Evolutionary conservation across 768 basidiomycete genomes (phyloP), one percentile per base, ranked within the genome.

Genomic region (Xerocomus potaroensis): DNA sequence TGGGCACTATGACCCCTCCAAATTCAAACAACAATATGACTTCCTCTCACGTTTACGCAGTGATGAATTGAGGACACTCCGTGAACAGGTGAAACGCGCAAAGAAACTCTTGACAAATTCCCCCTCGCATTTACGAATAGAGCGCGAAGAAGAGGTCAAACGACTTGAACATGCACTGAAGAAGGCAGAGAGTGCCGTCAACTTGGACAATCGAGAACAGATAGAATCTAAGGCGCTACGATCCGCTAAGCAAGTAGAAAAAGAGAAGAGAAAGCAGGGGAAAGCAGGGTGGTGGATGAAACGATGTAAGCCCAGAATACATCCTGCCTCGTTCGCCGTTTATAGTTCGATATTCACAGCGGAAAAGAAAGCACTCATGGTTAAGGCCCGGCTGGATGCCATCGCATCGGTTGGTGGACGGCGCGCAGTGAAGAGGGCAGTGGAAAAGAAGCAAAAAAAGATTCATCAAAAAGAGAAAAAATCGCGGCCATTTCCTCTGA

Each of bases 401-500:
- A 73, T 93, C 34, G 83, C 86, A 5, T 75, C 76, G 15, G 71
- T 77, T 46, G 92, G 91, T 4, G 92, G 94, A 8, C 81, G 79
- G 53, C 69, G 74, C 4, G 90, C 91, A 1, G 87, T 94, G 43
- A 89, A 86, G 62, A 92, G 86, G 66, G 89, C 81, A 5, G 81
- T 95, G 23, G 89, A 89, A 57, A 94, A 88, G 76, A 92, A 83
- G 65, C 83, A 88, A 67, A 89, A 80, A 65, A 95, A 93, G 72
- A 71, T 84, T 16, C 76, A 77, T 41, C 89, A 91, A 66, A 92
- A 87, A 65, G 93, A 95, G 73, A 95, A 94, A 69, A 86, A 80
- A 58, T 83, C 77, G 47, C 72, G 91, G 43, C 93, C 93, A 11
- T 84, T 82, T 62, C 60, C 72, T 24, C 58, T 57, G 44, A 55